These are phyloP conservation scores for Pythium rishiriense DNA, from an alignment of 352 stramenopile species.

Conservation along the genomic window DNA sequence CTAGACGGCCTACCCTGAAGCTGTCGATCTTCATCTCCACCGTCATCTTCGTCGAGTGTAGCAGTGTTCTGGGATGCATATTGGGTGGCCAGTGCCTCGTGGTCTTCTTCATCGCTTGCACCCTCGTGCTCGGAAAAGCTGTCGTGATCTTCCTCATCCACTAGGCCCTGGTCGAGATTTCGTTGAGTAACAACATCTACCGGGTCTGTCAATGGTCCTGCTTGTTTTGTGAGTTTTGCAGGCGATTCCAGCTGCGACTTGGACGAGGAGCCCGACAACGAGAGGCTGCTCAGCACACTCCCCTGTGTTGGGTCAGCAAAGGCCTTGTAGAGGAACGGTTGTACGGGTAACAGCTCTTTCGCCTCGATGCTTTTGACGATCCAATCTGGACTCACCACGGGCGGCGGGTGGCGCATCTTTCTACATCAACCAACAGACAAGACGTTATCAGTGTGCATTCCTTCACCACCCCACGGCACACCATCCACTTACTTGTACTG, in stretches of 20 bases:
- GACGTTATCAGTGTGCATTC: neutral
- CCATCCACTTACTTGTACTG: conserved; percentile 69
- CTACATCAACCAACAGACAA: conserved; percentile 27
- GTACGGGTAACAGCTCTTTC: conserved; percentile 64
- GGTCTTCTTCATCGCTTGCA: conserved; percentile 28
- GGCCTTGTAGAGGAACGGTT: conserved; percentile 84
- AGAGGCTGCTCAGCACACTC: conserved; percentile 35
- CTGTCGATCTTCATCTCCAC: neutral
- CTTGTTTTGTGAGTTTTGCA: neutral
- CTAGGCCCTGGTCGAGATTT: neutral
- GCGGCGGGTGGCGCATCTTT: conserved; percentile 54
- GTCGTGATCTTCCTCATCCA: conserved; percentile 7
- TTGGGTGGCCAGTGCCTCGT: conserved; percentile 16
- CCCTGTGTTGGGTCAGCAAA: conserved; percentile 75
- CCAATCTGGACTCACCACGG: conserved; percentile 90
- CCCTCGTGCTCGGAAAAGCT: conserved; percentile 32
- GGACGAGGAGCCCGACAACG: conserved; percentile 19
- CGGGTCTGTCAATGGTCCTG: neutral
- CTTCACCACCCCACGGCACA: neutral
- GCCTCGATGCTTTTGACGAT: conserved; percentile 89
- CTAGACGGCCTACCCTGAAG: neutral
- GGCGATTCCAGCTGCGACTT: neutral
- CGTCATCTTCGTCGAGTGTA: neutral
- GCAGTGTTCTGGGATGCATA: conserved; percentile 17
- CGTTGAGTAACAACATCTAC: neutral